phyloP scores from a whole-genome alignment of 2,329 filamentous ascomycete genomes.

The Ceratocystis albifundus region DNA sequence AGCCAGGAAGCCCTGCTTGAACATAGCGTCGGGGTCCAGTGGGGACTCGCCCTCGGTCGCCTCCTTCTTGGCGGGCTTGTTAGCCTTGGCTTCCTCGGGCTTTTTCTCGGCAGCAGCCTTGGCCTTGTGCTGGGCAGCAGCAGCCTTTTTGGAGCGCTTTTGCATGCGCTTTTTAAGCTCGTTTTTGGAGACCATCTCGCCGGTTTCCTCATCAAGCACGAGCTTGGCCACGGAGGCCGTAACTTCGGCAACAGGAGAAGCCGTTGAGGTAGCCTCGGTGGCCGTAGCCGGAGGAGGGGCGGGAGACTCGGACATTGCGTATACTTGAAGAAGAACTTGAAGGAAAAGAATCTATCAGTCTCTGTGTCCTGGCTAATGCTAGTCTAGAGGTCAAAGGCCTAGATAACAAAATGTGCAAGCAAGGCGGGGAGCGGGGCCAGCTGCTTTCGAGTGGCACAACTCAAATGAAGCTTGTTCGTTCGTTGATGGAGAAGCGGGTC shows the following conservation, averaged over 20 bases:
- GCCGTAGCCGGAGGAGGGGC: constrained; percentile 1
- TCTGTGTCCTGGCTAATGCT: no score
- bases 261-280: not conserved
- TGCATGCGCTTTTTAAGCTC: constrained; percentile 51
- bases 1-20: constrained; percentile 65
- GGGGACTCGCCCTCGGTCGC: constrained; percentile 27
- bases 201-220: constrained; percentile 50
- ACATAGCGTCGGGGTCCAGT: constrained; percentile 55
- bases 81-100: constrained; percentile 30
- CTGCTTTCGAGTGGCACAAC: no score
- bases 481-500: no score
- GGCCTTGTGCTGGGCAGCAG: constrained; percentile 42
- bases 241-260: constrained; percentile 31
- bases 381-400: no score
- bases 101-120: constrained; percentile 27
- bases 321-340: not conserved
- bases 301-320: constrained; percentile 16
- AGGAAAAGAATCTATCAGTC: no score
- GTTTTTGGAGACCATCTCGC: constrained; percentile 54
- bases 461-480: no score
- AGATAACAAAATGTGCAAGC: not conserved
- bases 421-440: not conserved
- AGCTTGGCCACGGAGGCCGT: constrained; percentile 45
- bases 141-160: constrained; percentile 48
- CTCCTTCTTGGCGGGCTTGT: constrained; percentile 42